A percentile compares a stretch with the other conserved stretches of the same genome.
These are phyloP conservation scores for Escallonia herrerae DNA, from an alignment of 129 eudicot species.

Conservation along the genomic window DNA sequence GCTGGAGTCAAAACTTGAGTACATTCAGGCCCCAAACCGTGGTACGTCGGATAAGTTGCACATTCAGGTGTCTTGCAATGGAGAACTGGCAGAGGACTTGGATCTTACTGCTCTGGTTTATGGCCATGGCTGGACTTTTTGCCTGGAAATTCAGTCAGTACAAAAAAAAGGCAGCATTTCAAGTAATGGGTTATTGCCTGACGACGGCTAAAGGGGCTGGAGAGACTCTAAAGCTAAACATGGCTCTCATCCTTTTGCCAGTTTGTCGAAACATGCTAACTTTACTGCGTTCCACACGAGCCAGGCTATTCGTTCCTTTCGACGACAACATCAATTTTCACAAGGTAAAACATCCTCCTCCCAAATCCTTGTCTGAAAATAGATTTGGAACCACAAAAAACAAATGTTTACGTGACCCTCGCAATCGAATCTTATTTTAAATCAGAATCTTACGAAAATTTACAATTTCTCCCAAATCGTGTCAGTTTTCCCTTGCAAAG, in stretches of 20 bases:
- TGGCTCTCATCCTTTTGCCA: conserved; percentile 89
- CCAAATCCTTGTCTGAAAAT: no score
- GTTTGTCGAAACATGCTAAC: conserved; percentile 85
- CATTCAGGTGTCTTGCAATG: conserved; percentile 30
- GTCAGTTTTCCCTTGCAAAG: no score
- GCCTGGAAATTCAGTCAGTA: conserved; percentile 86
- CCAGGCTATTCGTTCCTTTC: conserved; percentile 64
- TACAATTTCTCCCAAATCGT: no score
- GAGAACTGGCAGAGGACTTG: conserved; percentile 93
- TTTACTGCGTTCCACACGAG: conserved; percentile 73
- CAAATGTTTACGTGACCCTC: no score
- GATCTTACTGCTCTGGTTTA: conserved; percentile 68
- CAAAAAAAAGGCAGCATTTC: conserved; percentile 59
- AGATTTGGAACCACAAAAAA: no score
- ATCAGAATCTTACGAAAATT: no score
- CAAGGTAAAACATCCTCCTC: conserved; percentile 38
- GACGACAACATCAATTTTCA: conserved; percentile 93
- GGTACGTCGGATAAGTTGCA: conserved; percentile 29
- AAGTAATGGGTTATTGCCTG: conserved; percentile 87
- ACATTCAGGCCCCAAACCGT: conserved; percentile 26
- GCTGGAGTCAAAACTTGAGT: conserved; percentile 76
- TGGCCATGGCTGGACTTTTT: conserved; percentile 68
- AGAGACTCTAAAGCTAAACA: conserved; percentile 90
- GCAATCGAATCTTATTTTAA: no score
- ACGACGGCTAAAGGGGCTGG: conserved; percentile 96